Base-by-base conservation (phyloP, 768 basidiomycete species). In the Gloeostereum incarnatum region DNA sequence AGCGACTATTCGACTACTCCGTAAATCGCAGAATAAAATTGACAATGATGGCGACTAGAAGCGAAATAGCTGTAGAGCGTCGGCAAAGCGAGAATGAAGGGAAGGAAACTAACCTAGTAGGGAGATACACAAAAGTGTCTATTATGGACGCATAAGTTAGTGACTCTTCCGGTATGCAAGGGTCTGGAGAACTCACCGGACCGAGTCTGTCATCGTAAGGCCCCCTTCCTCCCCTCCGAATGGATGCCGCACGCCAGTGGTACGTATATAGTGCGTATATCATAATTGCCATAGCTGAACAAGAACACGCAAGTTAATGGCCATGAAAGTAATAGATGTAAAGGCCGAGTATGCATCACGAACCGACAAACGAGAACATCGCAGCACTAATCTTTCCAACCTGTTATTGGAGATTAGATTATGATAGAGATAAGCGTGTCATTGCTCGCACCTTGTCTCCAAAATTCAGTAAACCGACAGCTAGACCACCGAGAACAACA, bases 191-290 rank as follows among this genome's bases (percentile, higher is more conserved):
- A 79, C 92, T 61, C 54, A 96, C 92, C 24, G 93, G 93, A 22
- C 93, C 94, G 36, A 96, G 58, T 39, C 96, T 74, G 60, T 99
- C 96, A 51, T 99, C 96, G 57, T 98, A 98, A 5, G 94, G 93
- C 6, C 91, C 93, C 41, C 87, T 74, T 7, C 92, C 90, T 33
- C 94, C 88, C 24, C 77, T 69, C 35, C 93, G 79, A 53, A 99
- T 99, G 18, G 91, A 86, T 19, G 78, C 75, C 5, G 94, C 96
- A 45, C 96, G 78, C 89, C 92, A 94, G 56, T 98, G 94, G 56
- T 92, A 99, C 29, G 91, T 90, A 49, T 84, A 83, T 10, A 99
- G 62, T 2, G 96, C 94, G 58, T 99, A 99, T 7, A 88, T 56
- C 96, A 99, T 98, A 43, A 98, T 91, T 16, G 78, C 88, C 78